Conservation (phyloP, 139 green algal genomes). For the Chlorella sp. region DNA sequence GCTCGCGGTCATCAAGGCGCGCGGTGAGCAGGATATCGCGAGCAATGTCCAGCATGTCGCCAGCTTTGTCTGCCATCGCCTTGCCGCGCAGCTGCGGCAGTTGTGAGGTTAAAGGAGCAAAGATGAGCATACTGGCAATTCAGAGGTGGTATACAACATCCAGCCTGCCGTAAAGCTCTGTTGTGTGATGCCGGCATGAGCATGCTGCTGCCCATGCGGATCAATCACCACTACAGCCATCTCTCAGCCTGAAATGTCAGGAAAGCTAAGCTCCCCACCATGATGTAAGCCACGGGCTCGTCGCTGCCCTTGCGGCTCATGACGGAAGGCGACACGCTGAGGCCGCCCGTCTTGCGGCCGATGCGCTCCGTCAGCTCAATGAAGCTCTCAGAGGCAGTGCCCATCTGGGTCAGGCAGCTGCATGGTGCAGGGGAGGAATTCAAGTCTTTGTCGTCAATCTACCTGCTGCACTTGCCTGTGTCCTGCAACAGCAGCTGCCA, state of each 20-base stretch:
- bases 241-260: too few relatives aligned
- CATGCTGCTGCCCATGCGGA: too few relatives aligned
- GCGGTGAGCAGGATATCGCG: slow-evolving; percentile 85
- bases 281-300: slow-evolving; percentile 84
- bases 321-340: slow-evolving; percentile 92
- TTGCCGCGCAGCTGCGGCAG: slow-evolving; percentile 49
- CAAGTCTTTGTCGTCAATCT: too few relatives aligned
- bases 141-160: too few relatives aligned
- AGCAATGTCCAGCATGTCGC: slow-evolving; percentile 91
- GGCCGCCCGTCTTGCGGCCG: slow-evolving; percentile 95
- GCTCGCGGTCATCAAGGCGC: slow-evolving; percentile 86
- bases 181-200: too few relatives aligned
- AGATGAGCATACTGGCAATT: too few relatives aligned
- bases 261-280: slow-evolving; percentile 63
- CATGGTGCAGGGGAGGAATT: slow-evolving; percentile 42
- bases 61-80: slow-evolving; percentile 88
- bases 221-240: too few relatives aligned
- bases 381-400: slow-evolving; percentile 89
- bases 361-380: slow-evolving; percentile 97
- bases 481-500: too few relatives aligned
- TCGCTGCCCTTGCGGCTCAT: slow-evolving; percentile 56
- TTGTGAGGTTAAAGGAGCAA: too few relatives aligned
- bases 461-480: too few relatives aligned
- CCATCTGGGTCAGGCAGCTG: slow-evolving; percentile 88
- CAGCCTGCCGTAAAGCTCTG: too few relatives aligned